phyloP scores from a whole-genome alignment of 768 basidiomycete species.

The Suillus luteus region DNA sequence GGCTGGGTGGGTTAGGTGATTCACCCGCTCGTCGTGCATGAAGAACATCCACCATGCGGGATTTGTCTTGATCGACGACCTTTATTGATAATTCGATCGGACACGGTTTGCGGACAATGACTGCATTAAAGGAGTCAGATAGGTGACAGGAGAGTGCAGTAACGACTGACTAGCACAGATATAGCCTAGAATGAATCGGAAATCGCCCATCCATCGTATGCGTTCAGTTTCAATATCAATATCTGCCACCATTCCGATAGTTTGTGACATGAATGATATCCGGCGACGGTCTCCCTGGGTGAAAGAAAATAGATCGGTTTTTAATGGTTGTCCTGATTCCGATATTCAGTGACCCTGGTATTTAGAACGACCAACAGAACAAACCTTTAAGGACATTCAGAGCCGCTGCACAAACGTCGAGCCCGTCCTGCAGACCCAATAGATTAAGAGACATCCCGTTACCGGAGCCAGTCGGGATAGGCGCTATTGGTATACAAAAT shows the following conservation, averaged over 20 bases:
- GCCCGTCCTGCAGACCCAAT: constrained; percentile 66
- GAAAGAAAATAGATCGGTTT: constrained; percentile 77
- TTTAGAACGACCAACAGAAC: background rate
- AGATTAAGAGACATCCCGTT: constrained; percentile 78
- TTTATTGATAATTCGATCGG: constrained; percentile 73
- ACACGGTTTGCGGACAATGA: constrained; percentile 62
- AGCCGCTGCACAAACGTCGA: constrained; percentile 70
- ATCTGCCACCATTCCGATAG: constrained; percentile 84
- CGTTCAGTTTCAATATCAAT: constrained; percentile 83
- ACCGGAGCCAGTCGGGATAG: constrained; percentile 81
- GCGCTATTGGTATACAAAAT: constrained; percentile 68
- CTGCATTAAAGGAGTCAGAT: constrained; percentile 34
- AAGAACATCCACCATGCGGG: constrained; percentile 61
- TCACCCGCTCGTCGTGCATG: constrained; percentile 38
- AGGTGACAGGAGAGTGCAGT: background rate
- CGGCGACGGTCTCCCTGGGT: constrained; percentile 61
- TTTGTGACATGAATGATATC: constrained; percentile 84
- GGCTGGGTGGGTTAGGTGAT: constrained; percentile 12
- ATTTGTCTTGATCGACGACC: constrained; percentile 68
- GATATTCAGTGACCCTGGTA: constrained; percentile 6
- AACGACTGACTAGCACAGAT: constrained; percentile 60
- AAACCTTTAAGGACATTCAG: constrained; percentile 82
- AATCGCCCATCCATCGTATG: constrained; percentile 84
- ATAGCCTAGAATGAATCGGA: constrained; percentile 74
- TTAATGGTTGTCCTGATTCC: constrained; percentile 66